phyloP scores from a whole-genome alignment of 2,329 filamentous ascomycete species.

The Fusarium devonianum region DNA sequence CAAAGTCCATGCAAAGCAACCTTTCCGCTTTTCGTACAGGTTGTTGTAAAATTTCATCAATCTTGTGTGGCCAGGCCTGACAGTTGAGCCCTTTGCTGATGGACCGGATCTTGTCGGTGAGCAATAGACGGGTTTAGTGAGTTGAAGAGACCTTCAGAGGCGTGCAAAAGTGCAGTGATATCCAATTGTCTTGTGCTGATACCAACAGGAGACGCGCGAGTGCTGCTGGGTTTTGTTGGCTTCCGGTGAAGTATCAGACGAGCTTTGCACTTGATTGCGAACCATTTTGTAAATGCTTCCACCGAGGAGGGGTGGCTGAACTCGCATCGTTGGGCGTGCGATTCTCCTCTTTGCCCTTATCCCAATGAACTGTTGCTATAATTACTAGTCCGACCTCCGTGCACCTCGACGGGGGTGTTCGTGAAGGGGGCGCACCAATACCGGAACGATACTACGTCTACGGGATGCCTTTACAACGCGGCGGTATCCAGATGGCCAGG shows the following conservation, averaged over 20 bases:
- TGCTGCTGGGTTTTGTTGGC: no score
- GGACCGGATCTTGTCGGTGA: slow-evolving; percentile 18
- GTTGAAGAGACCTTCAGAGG: slow-evolving; percentile 1
- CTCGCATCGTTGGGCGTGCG: slow-evolving; percentile 21
- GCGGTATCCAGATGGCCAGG: neutral
- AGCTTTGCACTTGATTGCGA: no score
- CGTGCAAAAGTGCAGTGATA: no score
- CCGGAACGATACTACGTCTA: neutral
- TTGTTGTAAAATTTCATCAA: slow-evolving; percentile 18
- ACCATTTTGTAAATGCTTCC: slow-evolving; percentile 5
- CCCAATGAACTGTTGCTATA: slow-evolving; percentile 8
- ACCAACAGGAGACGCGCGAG: no score
- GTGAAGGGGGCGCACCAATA: slow-evolving; percentile 1
- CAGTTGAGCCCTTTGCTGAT: slow-evolving; percentile 29
- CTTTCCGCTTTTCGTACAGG: slow-evolving; percentile 16
- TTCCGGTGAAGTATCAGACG: no score
- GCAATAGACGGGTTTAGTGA: slow-evolving; percentile 2
- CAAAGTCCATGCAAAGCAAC: slow-evolving; percentile 22
- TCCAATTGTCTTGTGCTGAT: no score
- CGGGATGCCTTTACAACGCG: neutral
- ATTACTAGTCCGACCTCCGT: neutral
- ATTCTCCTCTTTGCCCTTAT: neutral
- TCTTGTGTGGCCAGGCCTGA: slow-evolving; percentile 27
- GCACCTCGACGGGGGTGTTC: neutral
- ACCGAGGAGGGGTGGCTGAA: slow-evolving; percentile 31